Evolutionary conservation across 257 asterid genomes (phyloP), one percentile per base, ranked within the genome.

Genomic region (Forsythia suspensa): DNA sequence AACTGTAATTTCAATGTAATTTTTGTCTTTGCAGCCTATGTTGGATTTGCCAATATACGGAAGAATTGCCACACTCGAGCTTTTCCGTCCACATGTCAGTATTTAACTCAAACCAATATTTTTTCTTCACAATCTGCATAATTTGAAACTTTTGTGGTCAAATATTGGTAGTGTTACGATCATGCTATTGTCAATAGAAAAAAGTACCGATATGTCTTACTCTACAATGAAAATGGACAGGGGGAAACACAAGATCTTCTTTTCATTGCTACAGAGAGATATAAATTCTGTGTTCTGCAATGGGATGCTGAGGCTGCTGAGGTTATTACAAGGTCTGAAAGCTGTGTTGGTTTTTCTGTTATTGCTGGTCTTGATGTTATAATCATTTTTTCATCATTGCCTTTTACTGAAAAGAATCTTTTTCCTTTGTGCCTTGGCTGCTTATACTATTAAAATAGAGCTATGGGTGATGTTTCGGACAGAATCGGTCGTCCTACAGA

Each of bases 31-130:
- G 85, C 96, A 96, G 99, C 97, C 98, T 48, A 88, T 94, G 94
- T 81, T 94, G 89, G 99, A 96, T 81, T 96, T 96, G 89, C 98
- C 99, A 21, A 92, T 96, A 84, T 96, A 96, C 89, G 99, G 99
- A 80, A 90, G 99, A 81, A 96, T 96, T 20, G 99, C 99, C 70
- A 96, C 98, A 2, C 97, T 96, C 16, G 97, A 94, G 91, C 99
- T 96, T 72, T 93, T 96, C 55, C 98, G 97, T 21, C 98, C 99
- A 41, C 99, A 96, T 59, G 99, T 96, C 84, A 94, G 97, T 87
- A 52, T 48, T 76, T 42, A 18, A 55, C 63, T 75, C 70, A 71
- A 38, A 71, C 46, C 63, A 52, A 6, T 15, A 52, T 52, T 15
- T 52, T 1, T 18, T 18, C 5, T 52, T 46, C 55, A 12, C 55